Evolutionary conservation across 148 eudicot genomes (phyloP).

Genomic region (Fallopia convolvulus): DNA sequence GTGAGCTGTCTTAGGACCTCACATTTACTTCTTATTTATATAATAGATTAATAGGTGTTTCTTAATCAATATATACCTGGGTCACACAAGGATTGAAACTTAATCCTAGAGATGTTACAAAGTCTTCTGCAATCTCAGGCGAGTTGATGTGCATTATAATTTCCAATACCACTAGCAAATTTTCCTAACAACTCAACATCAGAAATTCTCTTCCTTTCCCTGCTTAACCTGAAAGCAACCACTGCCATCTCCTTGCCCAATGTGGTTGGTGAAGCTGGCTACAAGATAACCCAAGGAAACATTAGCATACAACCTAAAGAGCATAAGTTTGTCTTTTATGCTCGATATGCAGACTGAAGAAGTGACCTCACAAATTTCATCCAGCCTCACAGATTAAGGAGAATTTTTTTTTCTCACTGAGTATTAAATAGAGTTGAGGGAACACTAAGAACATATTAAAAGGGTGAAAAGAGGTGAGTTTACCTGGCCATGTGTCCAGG

Average conservation of each 20-base stretch:
- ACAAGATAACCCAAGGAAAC: slow-evolving; percentile 15
- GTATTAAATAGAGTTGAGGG: background rate
- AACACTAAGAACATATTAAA: background rate
- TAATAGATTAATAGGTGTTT: background rate
- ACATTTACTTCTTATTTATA: background rate
- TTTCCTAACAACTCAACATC: slow-evolving; percentile 68
- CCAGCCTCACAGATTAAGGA: background rate
- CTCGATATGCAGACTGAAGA: background rate
- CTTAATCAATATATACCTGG: slow-evolving; percentile 32
- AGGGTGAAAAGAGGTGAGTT: background rate
- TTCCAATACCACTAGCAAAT: slow-evolving; percentile 89
- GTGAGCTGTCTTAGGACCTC: background rate
- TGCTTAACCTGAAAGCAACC: slow-evolving; percentile 65
- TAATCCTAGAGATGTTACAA: slow-evolving; percentile 78
- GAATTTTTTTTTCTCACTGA: background rate
- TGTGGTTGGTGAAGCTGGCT: slow-evolving; percentile 97
- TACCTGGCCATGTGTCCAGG: slow-evolving; percentile 99
- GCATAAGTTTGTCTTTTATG: background rate
- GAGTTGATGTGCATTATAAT: slow-evolving; percentile 82
- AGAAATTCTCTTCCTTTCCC: slow-evolving; percentile 51
- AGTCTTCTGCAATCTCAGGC: slow-evolving; percentile 72
- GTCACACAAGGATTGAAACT: slow-evolving; percentile 83
- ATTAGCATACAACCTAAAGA: background rate
- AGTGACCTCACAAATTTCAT: slow-evolving; percentile 11
- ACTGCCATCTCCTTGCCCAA: slow-evolving; percentile 89